Conservation (phyloP, 2,329 filamentous ascomycete genomes). For the Aspergillus hiratsukae region DNA sequence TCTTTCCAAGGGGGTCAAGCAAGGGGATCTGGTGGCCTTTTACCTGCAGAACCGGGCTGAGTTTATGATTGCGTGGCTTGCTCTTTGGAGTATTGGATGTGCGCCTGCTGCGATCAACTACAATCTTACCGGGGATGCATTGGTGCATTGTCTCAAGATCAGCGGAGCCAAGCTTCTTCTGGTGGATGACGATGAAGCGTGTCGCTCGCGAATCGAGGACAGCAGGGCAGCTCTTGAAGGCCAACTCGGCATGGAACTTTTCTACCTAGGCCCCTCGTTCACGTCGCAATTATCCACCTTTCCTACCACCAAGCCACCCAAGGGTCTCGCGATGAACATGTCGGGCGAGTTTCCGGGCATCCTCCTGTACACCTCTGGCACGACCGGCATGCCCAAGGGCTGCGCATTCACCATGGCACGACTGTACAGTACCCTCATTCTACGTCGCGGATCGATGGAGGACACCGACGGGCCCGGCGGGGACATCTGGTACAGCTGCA, state of each 20-base stretch:
- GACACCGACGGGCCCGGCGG: slow-evolving; percentile 26
- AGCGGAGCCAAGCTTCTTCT: slow-evolving; percentile 54
- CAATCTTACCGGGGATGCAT: slow-evolving; percentile 59
- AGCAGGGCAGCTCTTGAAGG: slow-evolving; percentile 44
- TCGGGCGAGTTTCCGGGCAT: slow-evolving; percentile 53
- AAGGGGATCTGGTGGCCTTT: slow-evolving; percentile 59
- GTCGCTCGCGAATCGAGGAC: slow-evolving; percentile 55
- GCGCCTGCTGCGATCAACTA: slow-evolving; percentile 69
- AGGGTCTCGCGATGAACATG: slow-evolving; percentile 52
- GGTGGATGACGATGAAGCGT: slow-evolving; percentile 54
- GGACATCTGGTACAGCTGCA: slow-evolving; percentile 70
- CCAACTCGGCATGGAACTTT: slow-evolving; percentile 56
- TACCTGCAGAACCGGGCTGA: slow-evolving; percentile 66
- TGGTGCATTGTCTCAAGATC: slow-evolving; percentile 62
- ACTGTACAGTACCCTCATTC: slow-evolving; percentile 35
- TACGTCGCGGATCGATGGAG: slow-evolving; percentile 29
- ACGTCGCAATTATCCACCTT: slow-evolving; percentile 46
- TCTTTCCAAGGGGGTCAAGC: slow-evolving; percentile 53
- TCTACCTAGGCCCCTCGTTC: slow-evolving; percentile 49
- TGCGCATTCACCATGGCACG: slow-evolving; percentile 56
- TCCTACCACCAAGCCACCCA: slow-evolving; percentile 49
- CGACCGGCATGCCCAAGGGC: slow-evolving; percentile 71
- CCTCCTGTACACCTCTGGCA: slow-evolving; percentile 71
- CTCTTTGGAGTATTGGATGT: slow-evolving; percentile 60
- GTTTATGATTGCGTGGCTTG: slow-evolving; percentile 63